phyloP scores from a whole-genome alignment of 768 basidiomycete genomes.

The Gelatoporia subvermispora region DNA sequence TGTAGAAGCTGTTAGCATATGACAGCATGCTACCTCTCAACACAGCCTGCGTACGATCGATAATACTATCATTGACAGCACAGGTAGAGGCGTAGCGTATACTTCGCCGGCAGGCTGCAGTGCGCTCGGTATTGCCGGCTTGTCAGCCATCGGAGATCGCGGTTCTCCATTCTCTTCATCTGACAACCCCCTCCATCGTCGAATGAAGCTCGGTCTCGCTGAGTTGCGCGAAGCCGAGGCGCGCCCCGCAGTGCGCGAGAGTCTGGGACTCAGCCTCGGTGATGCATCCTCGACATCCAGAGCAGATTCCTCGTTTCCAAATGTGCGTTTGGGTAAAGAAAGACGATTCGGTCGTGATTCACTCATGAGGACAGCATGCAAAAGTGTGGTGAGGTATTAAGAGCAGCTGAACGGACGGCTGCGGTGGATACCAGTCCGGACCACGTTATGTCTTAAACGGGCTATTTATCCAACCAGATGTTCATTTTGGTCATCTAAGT shows the following conservation, averaged over 20 bases:
- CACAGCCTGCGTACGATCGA: conserved; percentile 64
- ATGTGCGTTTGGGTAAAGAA: conserved; percentile 7
- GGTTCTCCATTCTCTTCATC: conserved; percentile 19
- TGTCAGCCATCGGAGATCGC: conserved; percentile 31
- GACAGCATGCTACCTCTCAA: neutral
- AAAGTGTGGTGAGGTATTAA: no score
- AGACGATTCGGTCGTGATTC: neutral
- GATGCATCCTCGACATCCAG: conserved; percentile 5
- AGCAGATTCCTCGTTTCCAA: conserved; percentile 12
- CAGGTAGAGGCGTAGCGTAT: conserved; percentile 78
- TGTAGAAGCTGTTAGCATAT: conserved; percentile 23
- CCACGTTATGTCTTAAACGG: no score
- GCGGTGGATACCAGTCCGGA: no score
- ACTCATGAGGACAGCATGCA: neutral
- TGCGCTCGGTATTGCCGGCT: conserved; percentile 74
- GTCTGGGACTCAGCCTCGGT: neutral
- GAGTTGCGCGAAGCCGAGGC: conserved; percentile 15
- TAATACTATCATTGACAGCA: conserved; percentile 84
- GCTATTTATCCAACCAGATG: no score
- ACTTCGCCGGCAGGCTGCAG: conserved; percentile 55
- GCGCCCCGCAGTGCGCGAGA: conserved; percentile 13
- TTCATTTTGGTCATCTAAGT: no score
- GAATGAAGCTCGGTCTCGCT: conserved; percentile 17
- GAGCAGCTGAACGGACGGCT: no score
- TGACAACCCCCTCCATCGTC: conserved; percentile 13